Conservation (phyloP, 2,329 filamentous ascomycete genomes). For the Paecilomyces formosus region DNA sequence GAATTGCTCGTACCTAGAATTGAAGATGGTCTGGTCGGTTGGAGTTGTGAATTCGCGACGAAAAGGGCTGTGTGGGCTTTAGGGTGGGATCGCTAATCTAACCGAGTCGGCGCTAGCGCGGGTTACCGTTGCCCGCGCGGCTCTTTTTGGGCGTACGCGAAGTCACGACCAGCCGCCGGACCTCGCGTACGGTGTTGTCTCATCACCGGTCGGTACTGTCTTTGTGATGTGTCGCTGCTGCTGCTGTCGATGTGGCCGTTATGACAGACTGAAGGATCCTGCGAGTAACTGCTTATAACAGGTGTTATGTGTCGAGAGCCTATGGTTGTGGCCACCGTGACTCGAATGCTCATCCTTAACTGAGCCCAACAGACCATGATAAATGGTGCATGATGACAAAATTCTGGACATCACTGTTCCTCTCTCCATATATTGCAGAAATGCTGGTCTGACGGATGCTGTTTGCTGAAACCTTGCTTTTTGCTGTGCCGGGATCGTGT, state of each 20-base stretch:
- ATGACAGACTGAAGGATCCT: not conserved
- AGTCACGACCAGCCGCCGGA: not conserved
- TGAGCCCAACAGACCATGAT: not conserved
- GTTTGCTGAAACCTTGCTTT: not conserved
- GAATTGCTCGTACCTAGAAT: constrained; percentile 34
- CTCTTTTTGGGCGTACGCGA: not conserved
- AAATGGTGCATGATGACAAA: not conserved
- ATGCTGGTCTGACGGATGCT: not conserved
- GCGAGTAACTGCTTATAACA: not conserved
- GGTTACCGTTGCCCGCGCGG: constrained; percentile 7
- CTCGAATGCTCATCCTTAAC: not conserved
- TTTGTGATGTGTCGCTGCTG: not conserved
- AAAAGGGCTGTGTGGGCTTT: constrained; percentile 38
- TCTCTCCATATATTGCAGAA: not conserved
- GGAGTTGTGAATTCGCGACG: constrained; percentile 31
- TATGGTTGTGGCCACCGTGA: not conserved
- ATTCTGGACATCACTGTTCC: not conserved
- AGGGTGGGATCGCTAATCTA: constrained; percentile 41
- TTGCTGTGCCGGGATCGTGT: not conserved
- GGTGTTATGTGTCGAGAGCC: not conserved
- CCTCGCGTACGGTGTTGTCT: not conserved
- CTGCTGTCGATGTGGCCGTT: not conserved
- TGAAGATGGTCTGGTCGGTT: constrained; percentile 37
- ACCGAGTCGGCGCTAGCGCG: constrained; percentile 28
- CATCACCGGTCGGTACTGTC: not conserved